These are phyloP conservation scores for Abrus precatorius DNA, from an alignment of 306 rosid genomes.

Conservation along the genomic window DNA sequence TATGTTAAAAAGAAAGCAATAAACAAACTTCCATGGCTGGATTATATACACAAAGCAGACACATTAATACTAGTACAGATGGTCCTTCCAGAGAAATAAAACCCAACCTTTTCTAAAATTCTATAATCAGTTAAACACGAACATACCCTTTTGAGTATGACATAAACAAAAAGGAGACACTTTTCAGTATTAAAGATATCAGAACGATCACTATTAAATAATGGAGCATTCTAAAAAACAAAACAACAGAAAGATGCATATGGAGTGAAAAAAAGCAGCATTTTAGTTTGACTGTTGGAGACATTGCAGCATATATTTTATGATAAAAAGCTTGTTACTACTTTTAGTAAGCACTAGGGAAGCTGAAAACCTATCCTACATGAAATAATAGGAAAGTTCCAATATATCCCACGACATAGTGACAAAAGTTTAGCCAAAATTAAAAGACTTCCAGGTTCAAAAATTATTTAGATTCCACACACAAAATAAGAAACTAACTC, in stretches of 20 bases:
- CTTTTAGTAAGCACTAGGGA: not conserved
- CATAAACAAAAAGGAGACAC: conserved; percentile 4
- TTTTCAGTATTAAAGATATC: conserved; percentile 34
- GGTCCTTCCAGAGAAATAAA: conserved; percentile 21
- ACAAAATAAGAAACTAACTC: not conserved
- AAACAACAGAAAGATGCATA: conserved; percentile 1
- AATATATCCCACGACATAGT: conserved; percentile 8
- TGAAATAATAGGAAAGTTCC: not conserved
- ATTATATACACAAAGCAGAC: conserved; percentile 34
- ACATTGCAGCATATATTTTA: not conserved
- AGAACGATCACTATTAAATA: conserved; percentile 26
- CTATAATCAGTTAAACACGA: conserved; percentile 29
- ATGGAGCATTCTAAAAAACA: not conserved
- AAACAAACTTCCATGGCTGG: not conserved
- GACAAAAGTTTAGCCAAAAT: not conserved
- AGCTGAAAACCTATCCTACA: conserved; percentile 29
- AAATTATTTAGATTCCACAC: conserved; percentile 1
- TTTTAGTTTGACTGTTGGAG: conserved; percentile 21
- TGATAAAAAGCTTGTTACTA: not conserved
- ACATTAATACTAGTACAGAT: conserved; percentile 28
- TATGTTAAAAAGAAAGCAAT: not conserved
- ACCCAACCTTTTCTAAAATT: conserved; percentile 40
- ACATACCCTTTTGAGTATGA: not conserved
- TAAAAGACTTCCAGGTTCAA: not conserved
- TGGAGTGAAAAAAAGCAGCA: conserved; percentile 1